Percentiles rank a stretch among this genome's conserved stretches.
These are phyloP conservation scores for Pezicula neosporulosa DNA, from an alignment of 2,329 filamentous ascomycete species.

Conservation along the genomic window DNA sequence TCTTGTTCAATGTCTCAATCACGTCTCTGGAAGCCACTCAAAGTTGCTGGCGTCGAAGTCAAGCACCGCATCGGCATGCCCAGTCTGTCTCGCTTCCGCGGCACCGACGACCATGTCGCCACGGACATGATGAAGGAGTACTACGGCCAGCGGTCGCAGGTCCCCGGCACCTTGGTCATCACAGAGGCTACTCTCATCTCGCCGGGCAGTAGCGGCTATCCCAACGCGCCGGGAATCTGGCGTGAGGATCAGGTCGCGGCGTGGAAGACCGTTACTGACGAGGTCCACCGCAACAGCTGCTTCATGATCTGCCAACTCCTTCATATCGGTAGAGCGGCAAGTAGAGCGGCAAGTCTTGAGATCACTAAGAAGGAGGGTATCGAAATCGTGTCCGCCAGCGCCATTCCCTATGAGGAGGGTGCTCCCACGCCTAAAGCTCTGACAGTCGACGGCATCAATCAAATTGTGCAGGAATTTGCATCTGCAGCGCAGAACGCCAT, in stretches of 20 bases:
- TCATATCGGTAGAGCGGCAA: slow-evolving; percentile 53
- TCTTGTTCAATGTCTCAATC: background rate
- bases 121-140: slow-evolving; percentile 40
- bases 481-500: slow-evolving; percentile 19
- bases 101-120: slow-evolving; percentile 42
- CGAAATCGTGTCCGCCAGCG: slow-evolving; percentile 6
- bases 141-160: slow-evolving; percentile 46
- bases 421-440: slow-evolving; percentile 9
- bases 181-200: slow-evolving; percentile 46
- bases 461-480: slow-evolving; percentile 11
- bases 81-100: slow-evolving; percentile 42
- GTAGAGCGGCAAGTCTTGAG: slow-evolving; percentile 44
- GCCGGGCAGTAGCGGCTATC: slow-evolving; percentile 40
- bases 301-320: slow-evolving; percentile 62
- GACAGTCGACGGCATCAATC: slow-evolving; percentile 16
- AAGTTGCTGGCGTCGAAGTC: slow-evolving; percentile 34
- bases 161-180: slow-evolving; percentile 52
- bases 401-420: slow-evolving; percentile 4
- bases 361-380: slow-evolving; percentile 13
- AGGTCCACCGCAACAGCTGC: slow-evolving; percentile 58
- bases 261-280: slow-evolving; percentile 59
- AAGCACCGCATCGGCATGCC: slow-evolving; percentile 44
- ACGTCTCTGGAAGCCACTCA: slow-evolving; percentile 32
- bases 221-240: slow-evolving; percentile 55
- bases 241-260: slow-evolving; percentile 49